Evolutionary conservation across 2,329 filamentous ascomycete genomes (phyloP), one percentile per base, ranked within the genome.

Genomic region (Rutstroemia sydowiana): DNA sequence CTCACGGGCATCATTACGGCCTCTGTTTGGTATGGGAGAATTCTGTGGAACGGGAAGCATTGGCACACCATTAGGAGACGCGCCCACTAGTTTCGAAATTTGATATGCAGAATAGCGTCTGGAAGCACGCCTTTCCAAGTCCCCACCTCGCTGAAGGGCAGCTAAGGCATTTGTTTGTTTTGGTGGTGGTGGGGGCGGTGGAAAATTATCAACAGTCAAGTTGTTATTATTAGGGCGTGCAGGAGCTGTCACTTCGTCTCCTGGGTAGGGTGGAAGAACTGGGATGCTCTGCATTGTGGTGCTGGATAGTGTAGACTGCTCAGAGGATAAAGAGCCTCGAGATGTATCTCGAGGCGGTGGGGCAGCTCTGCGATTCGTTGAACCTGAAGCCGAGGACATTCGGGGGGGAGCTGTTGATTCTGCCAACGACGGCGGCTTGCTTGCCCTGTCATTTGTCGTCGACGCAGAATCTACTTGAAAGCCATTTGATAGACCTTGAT

Each of bases 91-190:
- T 66, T 96, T 97, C 42, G 89, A 88, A 60, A 98, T 95, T 65
- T 98, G 93, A 66, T 97, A 98, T 48, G 90, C 87, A 2, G 93
- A 97, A 66, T 97, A 98, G 63, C 93, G 78, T 60, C 92, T 79
- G 13, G 93, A 98, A 1, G 93, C 93, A 66, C 93, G 80, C 65
- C 93, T 81, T 70, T 98, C 93, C 45, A 98, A 73, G 59, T 96
- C 91, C 18, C 92, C 92, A 31, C 91, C 91, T 68, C 90, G 82
- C 69, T 97, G 93, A 59, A 98, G 70, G 46, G 91, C 90, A 45
- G 89, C 89, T 48, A 98, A 74, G 72, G 95, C 95, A 62, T 93
- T 87, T 61, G 90, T 84, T 48, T 89, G 84, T 46, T 89, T 87
- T 23, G 88, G 87, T n/a, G 85, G 85, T 5, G 87, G 86, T 2